phyloP scores from a whole-genome alignment of 2,329 filamentous ascomycete species.

The Coniochaeta sp. region DNA sequence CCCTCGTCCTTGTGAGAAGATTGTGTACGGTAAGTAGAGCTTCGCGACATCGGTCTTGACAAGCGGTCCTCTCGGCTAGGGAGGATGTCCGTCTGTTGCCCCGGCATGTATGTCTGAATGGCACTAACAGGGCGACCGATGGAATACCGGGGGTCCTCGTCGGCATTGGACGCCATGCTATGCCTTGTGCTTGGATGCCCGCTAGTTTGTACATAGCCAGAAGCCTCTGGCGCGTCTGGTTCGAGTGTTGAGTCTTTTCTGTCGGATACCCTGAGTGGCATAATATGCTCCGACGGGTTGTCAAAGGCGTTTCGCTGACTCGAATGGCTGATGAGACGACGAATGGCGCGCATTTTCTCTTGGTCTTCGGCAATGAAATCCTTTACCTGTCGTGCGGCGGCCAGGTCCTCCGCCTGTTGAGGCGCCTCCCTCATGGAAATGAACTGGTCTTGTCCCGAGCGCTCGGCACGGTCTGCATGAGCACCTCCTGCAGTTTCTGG shows the following conservation, averaged over 20 bases:
- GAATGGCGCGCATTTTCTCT: no score
- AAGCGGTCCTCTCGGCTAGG: background rate
- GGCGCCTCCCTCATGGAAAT: background rate
- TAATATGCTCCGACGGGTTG: background rate
- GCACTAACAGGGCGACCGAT: background rate
- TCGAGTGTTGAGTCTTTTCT: background rate
- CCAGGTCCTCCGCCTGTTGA: constrained; percentile 1
- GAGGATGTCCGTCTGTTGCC: background rate
- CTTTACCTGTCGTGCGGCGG: background rate
- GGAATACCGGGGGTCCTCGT: background rate
- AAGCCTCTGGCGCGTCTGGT: no score
- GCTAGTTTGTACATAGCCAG: background rate
- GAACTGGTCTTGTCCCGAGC: no score
- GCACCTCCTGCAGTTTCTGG: background rate
- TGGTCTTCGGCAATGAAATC: background rate
- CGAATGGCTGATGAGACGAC: background rate
- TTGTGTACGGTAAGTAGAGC: no score
- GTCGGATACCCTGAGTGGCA: background rate
- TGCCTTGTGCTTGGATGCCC: background rate
- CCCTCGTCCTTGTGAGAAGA: no score
- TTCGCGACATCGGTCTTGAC: background rate
- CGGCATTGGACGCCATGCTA: background rate
- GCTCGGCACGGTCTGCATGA: no score
- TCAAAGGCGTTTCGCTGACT: background rate
- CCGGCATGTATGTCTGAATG: background rate